Conservation (phyloP, 1,139 yeast genomes). For the Geotrichum citri-aurantii region DNA sequence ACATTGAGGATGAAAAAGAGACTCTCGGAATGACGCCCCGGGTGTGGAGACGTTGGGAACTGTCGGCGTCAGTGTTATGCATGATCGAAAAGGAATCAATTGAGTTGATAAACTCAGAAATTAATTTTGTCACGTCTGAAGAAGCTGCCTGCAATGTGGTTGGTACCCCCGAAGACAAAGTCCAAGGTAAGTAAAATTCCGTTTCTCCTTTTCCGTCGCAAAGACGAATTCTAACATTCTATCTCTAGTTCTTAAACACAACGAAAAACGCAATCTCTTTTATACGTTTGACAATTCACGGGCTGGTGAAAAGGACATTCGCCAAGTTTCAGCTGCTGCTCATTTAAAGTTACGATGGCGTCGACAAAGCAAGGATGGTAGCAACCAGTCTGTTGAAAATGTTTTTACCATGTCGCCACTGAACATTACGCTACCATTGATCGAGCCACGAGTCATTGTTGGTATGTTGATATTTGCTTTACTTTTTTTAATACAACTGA, state of each 20-base stretch:
- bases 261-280: constrained; percentile 25
- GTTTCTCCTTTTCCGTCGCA: neutral
- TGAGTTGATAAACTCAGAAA: constrained; percentile 24
- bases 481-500: neutral
- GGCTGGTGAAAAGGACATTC: constrained; percentile 25
- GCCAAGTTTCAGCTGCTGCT: constrained; percentile 34
- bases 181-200: neutral
- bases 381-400: constrained; percentile 21
- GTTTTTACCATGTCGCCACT: constrained; percentile 30
- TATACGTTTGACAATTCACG: constrained; percentile 29
- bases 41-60: constrained; percentile 18
- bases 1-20: constrained; percentile 14
- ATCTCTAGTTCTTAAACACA: constrained; percentile 24
- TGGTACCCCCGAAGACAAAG: constrained; percentile 11
- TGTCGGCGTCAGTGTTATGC: constrained; percentile 14
- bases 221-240: neutral
- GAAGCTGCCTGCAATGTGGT: constrained; percentile 23
- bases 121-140: constrained; percentile 20
- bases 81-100: constrained; percentile 21
- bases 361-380: constrained; percentile 22
- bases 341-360: constrained; percentile 30
- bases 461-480: constrained; percentile 22
- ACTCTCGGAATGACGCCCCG: constrained; percentile 16
- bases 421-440: constrained; percentile 48
- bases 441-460: constrained; percentile 64